phyloP scores from a whole-genome alignment of 768 basidiomycete species.

The Podaxis sp. region DNA sequence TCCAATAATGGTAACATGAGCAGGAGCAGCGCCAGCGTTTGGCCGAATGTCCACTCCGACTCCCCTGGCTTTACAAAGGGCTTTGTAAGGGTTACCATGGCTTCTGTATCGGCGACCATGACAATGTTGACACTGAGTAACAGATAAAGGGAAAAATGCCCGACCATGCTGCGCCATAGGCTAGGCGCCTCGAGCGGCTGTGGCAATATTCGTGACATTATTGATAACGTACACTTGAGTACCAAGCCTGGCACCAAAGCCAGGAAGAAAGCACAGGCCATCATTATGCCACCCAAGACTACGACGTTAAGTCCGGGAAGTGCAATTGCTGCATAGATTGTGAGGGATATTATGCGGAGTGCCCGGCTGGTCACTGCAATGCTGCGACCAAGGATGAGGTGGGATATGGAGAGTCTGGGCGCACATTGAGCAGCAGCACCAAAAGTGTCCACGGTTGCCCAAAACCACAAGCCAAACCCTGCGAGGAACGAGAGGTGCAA shows the following conservation, averaged over 20 bases:
- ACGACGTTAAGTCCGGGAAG: not conserved
- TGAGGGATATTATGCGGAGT: not conserved
- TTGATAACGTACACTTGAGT: too few relatives aligned
- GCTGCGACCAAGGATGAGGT: not conserved
- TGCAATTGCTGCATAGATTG: not conserved
- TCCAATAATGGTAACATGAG: not conserved
- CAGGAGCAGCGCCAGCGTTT: not conserved
- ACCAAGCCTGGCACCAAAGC: too few relatives aligned
- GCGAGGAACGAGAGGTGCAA: constrained; percentile 17
- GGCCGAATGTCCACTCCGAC: not conserved
- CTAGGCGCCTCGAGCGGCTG: too few relatives aligned
- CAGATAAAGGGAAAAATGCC: too few relatives aligned
- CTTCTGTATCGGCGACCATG: not conserved
- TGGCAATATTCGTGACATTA: too few relatives aligned
- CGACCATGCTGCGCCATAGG: too few relatives aligned
- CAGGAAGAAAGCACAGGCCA: too few relatives aligned
- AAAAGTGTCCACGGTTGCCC: constrained; percentile 1
- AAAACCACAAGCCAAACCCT: constrained; percentile 16
- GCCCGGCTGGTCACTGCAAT: not conserved
- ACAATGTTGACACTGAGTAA: not conserved
- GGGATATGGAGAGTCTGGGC: not conserved
- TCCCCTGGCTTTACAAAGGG: not conserved
- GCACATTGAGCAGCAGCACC: not conserved
- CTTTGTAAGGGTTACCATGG: not conserved
- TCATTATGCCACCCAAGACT: not conserved